Base-by-base conservation (phyloP, 768 basidiomycete species). In the Boletus vermiculosoides region DNA sequence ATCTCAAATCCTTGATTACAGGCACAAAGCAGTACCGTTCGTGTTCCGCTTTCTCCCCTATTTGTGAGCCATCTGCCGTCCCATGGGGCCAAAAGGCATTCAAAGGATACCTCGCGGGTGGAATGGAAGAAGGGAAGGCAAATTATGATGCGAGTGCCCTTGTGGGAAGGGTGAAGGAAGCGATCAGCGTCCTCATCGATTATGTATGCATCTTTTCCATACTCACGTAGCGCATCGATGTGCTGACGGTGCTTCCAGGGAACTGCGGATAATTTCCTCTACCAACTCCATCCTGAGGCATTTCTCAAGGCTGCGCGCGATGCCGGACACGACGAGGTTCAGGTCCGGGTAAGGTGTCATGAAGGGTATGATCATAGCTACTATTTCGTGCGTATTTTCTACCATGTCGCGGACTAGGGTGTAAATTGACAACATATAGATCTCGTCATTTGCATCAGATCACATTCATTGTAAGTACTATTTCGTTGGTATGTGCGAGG, bases 31-130 rank as follows among this genome's bases (percentile, higher is more conserved):
- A 81, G 61, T 98, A 90, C 74, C 83, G 84, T 52, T 96, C 94
- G 20, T 90, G 83, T 8, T 95, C 93, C 7, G 96, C 93, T 0
- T 98, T 98, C 69, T 77, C 92, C 31, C 90, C 90, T 1, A 85
- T 92, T 52, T 78, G 86, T 50, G 98, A 98, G 73, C 94, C 96
- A 0, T 86, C 86, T 15, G 82, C 87, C 51, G 87, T 85, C 48
- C 87, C 88, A 2, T 98, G 96, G 96, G 96, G 96, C 23, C 78
- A 87, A 67, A 96, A 94, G 69, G 95, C 94, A 2, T 97, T 98
- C 76, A 68, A 65, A 3, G 92, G 92, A 16, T 98, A 96, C 74
- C 82, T 98, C 23, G 74, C 80, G 47, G 87, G 86, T 34, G 89
- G 92, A 22, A 60, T 86, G 45, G 79, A 86, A 56, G 94, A 97